Conservation (phyloP, 108 stramenopile species). For the Nitzschia palea region DNA sequence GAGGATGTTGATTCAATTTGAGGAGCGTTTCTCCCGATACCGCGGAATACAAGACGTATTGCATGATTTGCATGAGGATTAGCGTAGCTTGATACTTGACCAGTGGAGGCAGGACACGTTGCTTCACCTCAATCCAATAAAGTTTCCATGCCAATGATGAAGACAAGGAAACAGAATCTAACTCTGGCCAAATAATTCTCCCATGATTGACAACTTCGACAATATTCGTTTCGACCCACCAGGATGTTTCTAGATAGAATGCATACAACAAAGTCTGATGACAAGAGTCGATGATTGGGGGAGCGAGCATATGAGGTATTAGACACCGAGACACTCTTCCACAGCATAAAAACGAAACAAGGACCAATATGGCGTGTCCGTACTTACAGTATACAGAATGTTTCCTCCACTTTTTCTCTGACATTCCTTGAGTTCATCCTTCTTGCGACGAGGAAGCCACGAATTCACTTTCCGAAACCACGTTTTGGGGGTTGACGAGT, state of each 20-base stretch:
- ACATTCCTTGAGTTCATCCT: conserved; percentile 3
- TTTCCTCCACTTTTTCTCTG: not conserved
- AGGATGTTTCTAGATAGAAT: not conserved
- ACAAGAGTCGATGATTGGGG: too few species aligned
- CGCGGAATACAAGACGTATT: not conserved
- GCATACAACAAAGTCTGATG: conserved; percentile 8
- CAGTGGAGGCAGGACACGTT: conserved; percentile 8
- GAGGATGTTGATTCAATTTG: conserved; percentile 15
- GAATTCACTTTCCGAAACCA: not conserved
- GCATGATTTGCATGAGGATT: conserved; percentile 4
- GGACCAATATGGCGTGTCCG: too few species aligned
- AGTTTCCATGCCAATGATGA: conserved; percentile 14
- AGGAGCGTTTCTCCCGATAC: conserved; percentile 6
- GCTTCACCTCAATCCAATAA: conserved; percentile 12
- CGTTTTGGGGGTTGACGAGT: not conserved
- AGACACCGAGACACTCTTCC: too few species aligned
- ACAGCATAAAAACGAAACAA: too few species aligned
- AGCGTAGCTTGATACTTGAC: conserved; percentile 8
- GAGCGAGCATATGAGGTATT: too few species aligned
- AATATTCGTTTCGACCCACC: conserved; percentile 12
- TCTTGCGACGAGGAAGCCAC: conserved; percentile 2
- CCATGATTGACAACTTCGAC: not conserved
- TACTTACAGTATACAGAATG: conserved; percentile 7
- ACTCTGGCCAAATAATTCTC: conserved; percentile 1
- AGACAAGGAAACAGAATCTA: not conserved